Percentiles rank a stretch among this genome's conserved stretches.
phyloP scores from a whole-genome alignment of 2,329 filamentous ascomycete genomes.

The Sporothrix variecibatus region DNA sequence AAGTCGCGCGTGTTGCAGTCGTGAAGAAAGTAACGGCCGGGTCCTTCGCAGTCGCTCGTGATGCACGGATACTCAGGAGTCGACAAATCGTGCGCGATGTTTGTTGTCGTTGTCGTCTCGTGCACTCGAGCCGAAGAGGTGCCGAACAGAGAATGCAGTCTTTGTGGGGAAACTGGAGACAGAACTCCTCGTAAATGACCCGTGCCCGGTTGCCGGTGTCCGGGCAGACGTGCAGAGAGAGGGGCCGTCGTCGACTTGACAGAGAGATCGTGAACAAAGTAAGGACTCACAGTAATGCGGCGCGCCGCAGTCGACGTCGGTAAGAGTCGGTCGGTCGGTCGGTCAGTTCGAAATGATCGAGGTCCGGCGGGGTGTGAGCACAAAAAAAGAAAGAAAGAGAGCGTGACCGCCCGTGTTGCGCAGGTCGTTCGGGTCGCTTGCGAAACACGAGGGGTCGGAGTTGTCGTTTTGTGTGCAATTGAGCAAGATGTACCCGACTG shows the following conservation, averaged over 20 bases:
- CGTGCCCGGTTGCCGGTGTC: not conserved
- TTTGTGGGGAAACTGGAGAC: not conserved
- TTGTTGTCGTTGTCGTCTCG: not conserved
- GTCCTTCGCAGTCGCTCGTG: not conserved
- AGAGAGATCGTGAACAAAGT: not conserved
- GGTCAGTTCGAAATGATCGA: not conserved
- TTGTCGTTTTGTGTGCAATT: not conserved
- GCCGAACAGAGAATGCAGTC: not conserved
- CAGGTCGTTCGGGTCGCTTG: not conserved
- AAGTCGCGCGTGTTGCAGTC: not conserved
- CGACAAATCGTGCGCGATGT: not conserved
- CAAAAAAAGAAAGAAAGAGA: not conserved
- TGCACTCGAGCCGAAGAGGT: not conserved
- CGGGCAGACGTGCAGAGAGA: not conserved
- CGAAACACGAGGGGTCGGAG: not conserved
- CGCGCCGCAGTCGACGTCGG: not conserved
- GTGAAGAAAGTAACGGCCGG: not conserved
- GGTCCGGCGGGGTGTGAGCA: not conserved
- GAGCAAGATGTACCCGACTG: not conserved
- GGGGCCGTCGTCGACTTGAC: not conserved
- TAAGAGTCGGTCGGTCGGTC: not conserved
- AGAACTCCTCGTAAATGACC: no score
- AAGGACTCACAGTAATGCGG: not conserved
- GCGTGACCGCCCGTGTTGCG: not conserved
- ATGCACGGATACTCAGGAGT: not conserved